These are phyloP conservation scores for Ophiocordyceps australis DNA, from an alignment of 2,329 filamentous ascomycete genomes.

Conservation along the genomic window DNA sequence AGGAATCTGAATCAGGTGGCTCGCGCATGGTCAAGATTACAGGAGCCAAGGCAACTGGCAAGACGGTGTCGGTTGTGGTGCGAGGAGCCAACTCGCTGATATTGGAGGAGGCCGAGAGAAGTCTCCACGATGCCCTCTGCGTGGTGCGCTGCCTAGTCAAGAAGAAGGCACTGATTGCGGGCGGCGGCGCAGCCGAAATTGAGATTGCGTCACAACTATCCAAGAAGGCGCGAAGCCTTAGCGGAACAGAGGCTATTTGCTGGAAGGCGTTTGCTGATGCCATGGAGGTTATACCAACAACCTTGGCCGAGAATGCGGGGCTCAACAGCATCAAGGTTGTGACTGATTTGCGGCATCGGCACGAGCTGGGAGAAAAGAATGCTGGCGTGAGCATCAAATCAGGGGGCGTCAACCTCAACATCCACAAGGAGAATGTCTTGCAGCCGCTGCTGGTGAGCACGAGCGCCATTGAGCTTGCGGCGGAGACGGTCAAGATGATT, in stretches of 20 bases:
- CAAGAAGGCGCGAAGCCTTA: constrained; percentile 63
- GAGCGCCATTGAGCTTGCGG: constrained; percentile 89
- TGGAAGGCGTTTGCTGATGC: constrained; percentile 98
- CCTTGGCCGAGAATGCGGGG: constrained; percentile 90
- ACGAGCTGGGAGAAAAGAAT: constrained; percentile 88
- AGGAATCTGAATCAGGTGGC: constrained; percentile 76
- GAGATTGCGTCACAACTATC: constrained; percentile 81
- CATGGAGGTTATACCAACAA: constrained; percentile 92
- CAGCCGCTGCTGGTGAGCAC: constrained; percentile 94
- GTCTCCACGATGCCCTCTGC: constrained; percentile 90
- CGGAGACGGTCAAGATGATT: constrained; percentile 96
- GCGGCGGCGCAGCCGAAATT: constrained; percentile 90
- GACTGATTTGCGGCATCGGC: constrained; percentile 82
- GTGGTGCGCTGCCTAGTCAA: constrained; percentile 95
- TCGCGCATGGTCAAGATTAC: constrained; percentile 90
- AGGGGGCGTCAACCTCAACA: constrained; percentile 91
- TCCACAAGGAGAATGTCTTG: constrained; percentile 89
- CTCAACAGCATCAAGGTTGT: constrained; percentile 98
- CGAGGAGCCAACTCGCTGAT: constrained; percentile 90
- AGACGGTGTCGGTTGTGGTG: constrained; percentile 88
- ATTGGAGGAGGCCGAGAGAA: constrained; percentile 91
- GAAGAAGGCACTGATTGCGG: constrained; percentile 98
- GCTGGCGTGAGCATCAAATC: constrained; percentile 97
- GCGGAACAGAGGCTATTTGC: constrained; percentile 91
- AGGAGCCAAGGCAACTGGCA: constrained; percentile 65